Evolutionary conservation across 768 basidiomycete genomes (phyloP).

Genomic region (Pholiota conissans): DNA sequence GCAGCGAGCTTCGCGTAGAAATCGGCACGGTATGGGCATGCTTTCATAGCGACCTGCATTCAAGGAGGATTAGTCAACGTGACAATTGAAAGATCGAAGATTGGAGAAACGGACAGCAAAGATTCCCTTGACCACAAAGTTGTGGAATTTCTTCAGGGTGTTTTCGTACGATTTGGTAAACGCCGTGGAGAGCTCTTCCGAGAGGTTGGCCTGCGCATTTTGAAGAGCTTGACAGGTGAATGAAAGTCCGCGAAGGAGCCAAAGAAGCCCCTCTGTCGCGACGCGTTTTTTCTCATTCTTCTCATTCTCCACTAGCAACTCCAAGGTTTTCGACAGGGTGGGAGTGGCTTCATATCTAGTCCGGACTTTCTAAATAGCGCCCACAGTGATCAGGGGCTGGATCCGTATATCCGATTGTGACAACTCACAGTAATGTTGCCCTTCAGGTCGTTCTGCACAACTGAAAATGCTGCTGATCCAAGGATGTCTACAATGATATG

Average conservation of each 20-base stretch:
- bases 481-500: slow-evolving; percentile 62
- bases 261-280: slow-evolving; percentile 90
- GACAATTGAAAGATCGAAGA: background rate
- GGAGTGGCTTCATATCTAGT: slow-evolving; percentile 73
- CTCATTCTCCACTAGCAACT: slow-evolving; percentile 82
- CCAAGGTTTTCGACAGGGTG: slow-evolving; percentile 70
- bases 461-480: slow-evolving; percentile 78
- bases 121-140: slow-evolving; percentile 67
- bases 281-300: slow-evolving; percentile 82
- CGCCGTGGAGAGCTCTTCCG: slow-evolving; percentile 62
- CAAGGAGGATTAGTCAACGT: background rate
- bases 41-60: slow-evolving; percentile 59
- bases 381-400: background rate
- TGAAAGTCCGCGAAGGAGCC: slow-evolving; percentile 88
- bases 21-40: slow-evolving; percentile 63
- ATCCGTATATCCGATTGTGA: background rate
- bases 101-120: slow-evolving; percentile 48
- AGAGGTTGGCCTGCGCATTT: slow-evolving; percentile 63
- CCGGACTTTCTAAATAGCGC: slow-evolving; percentile 76
- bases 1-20: slow-evolving; percentile 70
- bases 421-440: slow-evolving; percentile 85
- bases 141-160: slow-evolving; percentile 86
- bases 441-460: slow-evolving; percentile 84
- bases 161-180: slow-evolving; percentile 82
- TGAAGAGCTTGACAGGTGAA: slow-evolving; percentile 88